Evolutionary conservation across 352 stramenopile genomes (phyloP), one percentile per base, ranked within the genome.

Genomic region (Stephanocyclus meneghinianus): DNA sequence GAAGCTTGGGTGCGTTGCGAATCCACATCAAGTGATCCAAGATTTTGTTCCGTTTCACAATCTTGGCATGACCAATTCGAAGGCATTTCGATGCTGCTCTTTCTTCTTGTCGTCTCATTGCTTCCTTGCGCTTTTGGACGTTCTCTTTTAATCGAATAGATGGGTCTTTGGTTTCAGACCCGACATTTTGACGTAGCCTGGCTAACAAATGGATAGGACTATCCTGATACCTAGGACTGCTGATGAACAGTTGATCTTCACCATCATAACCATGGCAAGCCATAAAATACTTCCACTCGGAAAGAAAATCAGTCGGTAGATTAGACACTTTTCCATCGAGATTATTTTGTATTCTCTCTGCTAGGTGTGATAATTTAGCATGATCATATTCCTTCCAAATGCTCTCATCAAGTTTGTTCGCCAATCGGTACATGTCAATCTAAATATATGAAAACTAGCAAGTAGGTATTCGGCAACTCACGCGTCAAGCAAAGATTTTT

Each of bases 21-120:
- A 73, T 73, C 71, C 71, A 78, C 71, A 78, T 71, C 4, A 60
- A 13, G 59, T 78, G 60, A 10, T 78, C 71, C 8, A 78, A 40
- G 15, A 53, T 10, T n/a, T 26, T 29, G 53, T 78, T 78, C 9
- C 71, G 44, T 61, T 73, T 55, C 45, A 29, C 8, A 47, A 78
- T 66, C 26, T 42, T 61, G 32, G 57, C 64, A 8, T 35, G 32
- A 8, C 11, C 35, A 73, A 78, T 65, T 42, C 13, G 71, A 56
- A 55, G 32, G 55, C 9, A 45, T 51, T 57, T 71, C 13, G 42
- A 30, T n/a, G 16, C 29, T 3, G 61, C 71, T 30, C 40, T 67
- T 44, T 71, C 53, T 26, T 60, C 60, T 4, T 78, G 71, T 26
- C 56, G 35, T 29, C 50, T 44, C 61, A 71, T 70, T 40, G 73